Base-by-base conservation (phyloP, 345 rosid species). In the Sonneratia caseolaris region DNA sequence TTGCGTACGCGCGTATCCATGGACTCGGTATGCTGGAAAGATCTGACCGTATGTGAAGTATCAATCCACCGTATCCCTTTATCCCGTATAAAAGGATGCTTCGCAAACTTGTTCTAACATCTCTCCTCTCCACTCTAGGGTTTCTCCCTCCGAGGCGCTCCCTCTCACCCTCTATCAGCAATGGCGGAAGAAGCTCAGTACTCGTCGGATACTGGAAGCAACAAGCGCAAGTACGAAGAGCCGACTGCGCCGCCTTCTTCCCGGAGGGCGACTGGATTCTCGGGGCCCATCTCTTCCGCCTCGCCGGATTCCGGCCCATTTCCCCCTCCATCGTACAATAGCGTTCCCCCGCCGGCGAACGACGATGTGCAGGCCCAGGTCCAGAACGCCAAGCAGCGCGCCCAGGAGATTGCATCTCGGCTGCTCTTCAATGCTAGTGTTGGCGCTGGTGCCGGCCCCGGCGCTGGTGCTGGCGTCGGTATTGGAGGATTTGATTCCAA, bases 131-230 rank as follows among this genome's bases (percentile, higher is more conserved):
- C 40, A 27, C 53, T 69, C 85, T 85, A 89, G 95, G 95, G 95
- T 87, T 87, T 89, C 82, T 77, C 32, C 62, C 68, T 65, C 32
- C 32, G 32, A 27, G 32, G 32, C 32, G 32, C 32, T 27, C 0
- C 32, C 45, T 42, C 45, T 42, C 48, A 6, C 40, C 9, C 22
- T 42, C 55, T 61, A 24, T 21, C 38, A 65, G 24, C 64, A 36
- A 95, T 96, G 99, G 98, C 96, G 19, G 99, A 92, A 82, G 99
- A 95, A 81, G 79, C 94, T n/a, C 96, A 87, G 11, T 92, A 92
- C 88, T 82, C 96, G 13, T 82, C 96, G 5, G 88, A 78, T 42
- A 43, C 72, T 35, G 79, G 76, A 71, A 57, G 77, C 62, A 82
- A 77, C 82, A 96, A 96, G 81, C 95, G 99, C 68, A 96, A 96